Evolutionary conservation across 1,284 basidiomycete genomes (phyloP), one percentile per base, ranked within the genome.

Genomic region (Sporisorium reilianum): DNA sequence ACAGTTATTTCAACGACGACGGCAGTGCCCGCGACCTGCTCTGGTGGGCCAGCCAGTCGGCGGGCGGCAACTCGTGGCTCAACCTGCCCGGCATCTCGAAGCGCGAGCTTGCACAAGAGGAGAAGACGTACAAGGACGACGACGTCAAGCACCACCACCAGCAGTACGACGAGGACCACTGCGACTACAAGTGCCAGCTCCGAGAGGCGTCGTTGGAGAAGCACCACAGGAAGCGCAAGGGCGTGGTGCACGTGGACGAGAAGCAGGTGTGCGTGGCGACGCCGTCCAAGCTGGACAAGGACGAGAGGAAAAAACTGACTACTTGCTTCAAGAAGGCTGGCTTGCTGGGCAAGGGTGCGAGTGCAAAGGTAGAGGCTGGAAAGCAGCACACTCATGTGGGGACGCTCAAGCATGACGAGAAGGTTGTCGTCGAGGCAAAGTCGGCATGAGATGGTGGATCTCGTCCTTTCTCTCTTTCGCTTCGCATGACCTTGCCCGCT

Each of bases 1-100:
- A 79, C 64, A 78, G 71, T 41, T 76, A 80, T 63, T 84, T 83
- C 41, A 72, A 76, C 52, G 62, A 23, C 30, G 65, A 72, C 45
- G 73, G 73, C 14, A 64, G 59, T 3, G 62, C 67, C 5, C 32
- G 73, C 7, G 56, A 64, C 28, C 46, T 75, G 22, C 51, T 64
- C 38, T 59, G 59, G 66, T 69, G 72, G 72, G 71, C 58, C 0
- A 34, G 56, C 2, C 41, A 56, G 10, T 36, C 38, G 3, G 57
- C 42, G 1, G 64, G 65, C 34, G 64, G 65, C 40, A 57, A 58
- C n/a, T n/a, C 54, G 6, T 42, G 28, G 42, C 28, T 72, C 26
- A 59, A 36, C n/a, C 20, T 64, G 9, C 48, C 34, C 45, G 64
- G 58, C 11, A 55, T 65, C 42, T 9, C 10, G 26, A 73, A 55